Evolutionary conservation across 129 eudicot genomes (phyloP).

Genomic region (Arctium lappa): DNA sequence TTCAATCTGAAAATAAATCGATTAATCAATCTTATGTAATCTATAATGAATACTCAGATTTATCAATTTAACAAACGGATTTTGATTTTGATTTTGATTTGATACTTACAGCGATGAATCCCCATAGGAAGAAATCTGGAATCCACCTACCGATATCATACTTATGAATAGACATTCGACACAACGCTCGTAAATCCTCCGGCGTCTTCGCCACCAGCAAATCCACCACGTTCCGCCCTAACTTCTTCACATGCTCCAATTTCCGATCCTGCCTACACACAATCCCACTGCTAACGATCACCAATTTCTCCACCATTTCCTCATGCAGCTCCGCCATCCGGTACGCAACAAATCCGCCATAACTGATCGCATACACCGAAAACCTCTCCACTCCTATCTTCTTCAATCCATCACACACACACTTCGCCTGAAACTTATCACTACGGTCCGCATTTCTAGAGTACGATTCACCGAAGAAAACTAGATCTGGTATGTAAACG

Average conservation of each 20-base stretch:
- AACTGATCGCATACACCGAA: slow-evolving; percentile 65
- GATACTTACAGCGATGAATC: slow-evolving; percentile 46
- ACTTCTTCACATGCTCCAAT: slow-evolving; percentile 35
- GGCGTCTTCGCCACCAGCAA: slow-evolving; percentile 52
- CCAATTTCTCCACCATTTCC: slow-evolving; percentile 62
- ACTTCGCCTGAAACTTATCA: slow-evolving; percentile 55
- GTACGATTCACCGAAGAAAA: slow-evolving; percentile 67
- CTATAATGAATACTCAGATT: background rate
- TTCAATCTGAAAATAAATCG: slow-evolving; percentile 1
- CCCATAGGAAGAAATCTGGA: slow-evolving; percentile 54
- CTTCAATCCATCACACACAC: slow-evolving; percentile 47
- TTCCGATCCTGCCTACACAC: slow-evolving; percentile 47
- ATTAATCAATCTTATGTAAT: background rate
- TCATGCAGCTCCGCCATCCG: slow-evolving; percentile 62
- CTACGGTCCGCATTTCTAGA: slow-evolving; percentile 38
- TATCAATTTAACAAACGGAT: background rate
- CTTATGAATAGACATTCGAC: slow-evolving; percentile 43
- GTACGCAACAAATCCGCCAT: slow-evolving; percentile 81
- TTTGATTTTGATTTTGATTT: background rate
- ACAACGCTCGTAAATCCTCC: slow-evolving; percentile 38
- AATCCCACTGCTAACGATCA: slow-evolving; percentile 68
- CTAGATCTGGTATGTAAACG: slow-evolving; percentile 59
- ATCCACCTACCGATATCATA: slow-evolving; percentile 39
- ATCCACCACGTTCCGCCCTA: slow-evolving; percentile 46
- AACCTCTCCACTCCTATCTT: slow-evolving; percentile 54